phyloP scores from a whole-genome alignment of 83 land plant species.

The Picea mariana region DNA sequence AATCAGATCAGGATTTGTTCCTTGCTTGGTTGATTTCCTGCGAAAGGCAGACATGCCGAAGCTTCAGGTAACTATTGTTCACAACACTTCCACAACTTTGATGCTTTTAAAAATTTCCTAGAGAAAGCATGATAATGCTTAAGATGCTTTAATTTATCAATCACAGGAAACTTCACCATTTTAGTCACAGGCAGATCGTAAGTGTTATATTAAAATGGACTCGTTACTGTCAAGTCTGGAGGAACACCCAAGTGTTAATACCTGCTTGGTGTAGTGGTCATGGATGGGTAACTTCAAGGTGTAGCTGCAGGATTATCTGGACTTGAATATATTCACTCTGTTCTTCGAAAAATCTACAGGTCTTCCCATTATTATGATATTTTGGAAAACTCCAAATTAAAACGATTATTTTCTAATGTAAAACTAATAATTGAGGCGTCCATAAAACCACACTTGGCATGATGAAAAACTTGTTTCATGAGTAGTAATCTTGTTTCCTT shows the following conservation, averaged over 20 bases:
- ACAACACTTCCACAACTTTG: background rate
- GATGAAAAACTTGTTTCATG: background rate
- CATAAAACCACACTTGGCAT: background rate
- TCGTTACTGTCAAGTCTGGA: background rate
- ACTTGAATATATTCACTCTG: background rate
- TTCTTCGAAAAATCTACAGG: background rate
- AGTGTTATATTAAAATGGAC: background rate
- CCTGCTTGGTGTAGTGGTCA: background rate
- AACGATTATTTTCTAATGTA: background rate
- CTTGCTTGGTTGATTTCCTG: conserved; percentile 72
- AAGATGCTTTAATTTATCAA: background rate
- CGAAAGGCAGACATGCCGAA: conserved; percentile 51
- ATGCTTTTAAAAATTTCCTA: background rate
- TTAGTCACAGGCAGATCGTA: background rate
- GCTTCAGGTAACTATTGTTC: conserved; percentile 54
- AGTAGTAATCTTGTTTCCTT: background rate
- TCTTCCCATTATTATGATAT: background rate
- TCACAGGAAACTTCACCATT: background rate
- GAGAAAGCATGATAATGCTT: background rate
- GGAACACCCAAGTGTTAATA: background rate
- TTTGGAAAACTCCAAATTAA: background rate
- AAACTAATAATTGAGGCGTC: background rate
- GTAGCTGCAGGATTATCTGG: background rate
- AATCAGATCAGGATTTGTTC: conserved; percentile 65
- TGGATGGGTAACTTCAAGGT: background rate